These are phyloP conservation scores for Aspergillus ruber DNA, from an alignment of 2,329 filamentous ascomycete genomes.

Conservation along the genomic window DNA sequence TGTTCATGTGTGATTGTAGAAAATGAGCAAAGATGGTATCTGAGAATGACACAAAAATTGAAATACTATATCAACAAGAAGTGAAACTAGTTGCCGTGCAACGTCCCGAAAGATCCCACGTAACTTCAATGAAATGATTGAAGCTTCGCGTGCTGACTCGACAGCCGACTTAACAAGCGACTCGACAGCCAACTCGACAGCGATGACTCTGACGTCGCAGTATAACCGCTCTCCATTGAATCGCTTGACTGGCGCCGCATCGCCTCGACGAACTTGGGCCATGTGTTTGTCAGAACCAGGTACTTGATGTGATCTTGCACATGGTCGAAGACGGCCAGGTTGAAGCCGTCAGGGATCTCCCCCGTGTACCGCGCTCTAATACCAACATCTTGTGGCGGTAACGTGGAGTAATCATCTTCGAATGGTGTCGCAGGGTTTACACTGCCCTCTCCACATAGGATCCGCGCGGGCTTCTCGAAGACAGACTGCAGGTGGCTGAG, in stretches of 20 bases:
- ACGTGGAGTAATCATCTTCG: neutral
- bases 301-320: slow-evolving; percentile 58
- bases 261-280: slow-evolving; percentile 42
- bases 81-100: no score
- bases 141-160: neutral
- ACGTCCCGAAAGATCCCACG: no score
- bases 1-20: no score
- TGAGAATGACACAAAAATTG: no score
- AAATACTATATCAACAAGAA: no score
- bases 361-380: slow-evolving; percentile 18
- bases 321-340: slow-evolving; percentile 50
- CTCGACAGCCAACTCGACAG: neutral
- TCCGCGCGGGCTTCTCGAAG: neutral
- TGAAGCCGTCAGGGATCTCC: slow-evolving; percentile 43
- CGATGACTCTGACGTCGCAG: neutral
- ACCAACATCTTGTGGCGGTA: neutral
- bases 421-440: neutral
- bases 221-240: neutral
- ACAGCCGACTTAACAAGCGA: neutral
- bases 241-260: neutral
- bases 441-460: neutral
- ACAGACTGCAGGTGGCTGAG: neutral
- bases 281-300: slow-evolving; percentile 62
- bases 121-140: neutral
- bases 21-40: no score